Base-by-base conservation (phyloP, 768 basidiomycete genomes). In the Tubosaeta brunneosetosa region DNA sequence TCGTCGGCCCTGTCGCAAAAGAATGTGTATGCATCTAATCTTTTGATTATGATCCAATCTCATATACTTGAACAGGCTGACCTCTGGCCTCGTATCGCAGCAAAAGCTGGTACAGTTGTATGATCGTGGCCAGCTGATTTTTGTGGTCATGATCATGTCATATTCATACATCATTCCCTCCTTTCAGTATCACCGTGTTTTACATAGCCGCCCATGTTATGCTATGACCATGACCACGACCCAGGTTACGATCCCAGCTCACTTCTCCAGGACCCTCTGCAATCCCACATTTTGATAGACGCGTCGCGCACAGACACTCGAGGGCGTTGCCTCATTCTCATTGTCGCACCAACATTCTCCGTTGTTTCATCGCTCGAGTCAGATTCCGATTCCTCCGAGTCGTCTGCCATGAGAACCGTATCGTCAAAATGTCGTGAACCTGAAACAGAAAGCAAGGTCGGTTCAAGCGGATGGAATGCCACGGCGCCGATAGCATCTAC, bases 61-160 rank as follows among this genome's bases (percentile, higher is more conserved):
- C 10, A 58, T 41, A 34, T 32, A 13, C 3, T 16, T 36, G 6
- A 14, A 43, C 14, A 92, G 90, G 94, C 93, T 66, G 95, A 97
- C 78, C 79, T 95, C 52, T 97, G 95, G 97, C 95, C 92, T 53
- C 93, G 94, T 90, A 97, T 97, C 65, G 97, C 97, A 51, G 94
- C 94, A 61, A 98, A 97, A 74, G 94, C 94, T 55, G 94, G 94
- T 67, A 97, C 95, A 55, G 95, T 98, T 69, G 95, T 97, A 70
- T 97, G 79, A 86, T 61, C 54, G 13, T 60, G 26, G 10, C 32
- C 47, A 10, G 8, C 4, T 53, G 48, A 13, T 52, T 54, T 56
- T 47, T 52, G 48, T 61, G 56, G 58, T 55, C 55, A 46, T 26
- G n/a, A 5, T 47, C 38, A 17, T 52, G 50, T 54, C 33, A 34